phyloP scores from a whole-genome alignment of 805 yeast species.

The Tetrapisispora nanseiensis region DNA sequence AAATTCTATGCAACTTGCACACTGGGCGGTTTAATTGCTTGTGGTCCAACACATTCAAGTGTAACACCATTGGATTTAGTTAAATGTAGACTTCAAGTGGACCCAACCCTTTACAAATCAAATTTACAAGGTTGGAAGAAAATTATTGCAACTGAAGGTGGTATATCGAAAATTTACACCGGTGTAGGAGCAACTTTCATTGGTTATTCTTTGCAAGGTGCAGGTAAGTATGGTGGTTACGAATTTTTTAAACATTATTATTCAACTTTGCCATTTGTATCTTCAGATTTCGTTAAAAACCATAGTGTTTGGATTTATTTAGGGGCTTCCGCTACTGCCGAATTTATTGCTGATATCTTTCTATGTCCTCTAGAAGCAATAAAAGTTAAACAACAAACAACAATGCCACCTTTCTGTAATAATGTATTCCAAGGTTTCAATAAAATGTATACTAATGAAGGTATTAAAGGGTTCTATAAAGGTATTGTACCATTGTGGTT shows the following conservation, averaged over 20 bases:
- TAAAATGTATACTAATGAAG: conserved; percentile 57
- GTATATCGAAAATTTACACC: conserved; percentile 65
- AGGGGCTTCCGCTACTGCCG: conserved; percentile 88
- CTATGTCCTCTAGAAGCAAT: conserved; percentile 94
- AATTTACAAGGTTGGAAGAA: conserved; percentile 74
- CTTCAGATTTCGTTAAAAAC: conserved; percentile 43
- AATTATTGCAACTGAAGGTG: conserved; percentile 73
- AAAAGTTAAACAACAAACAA: conserved; percentile 88
- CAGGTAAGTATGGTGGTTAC: conserved; percentile 94
- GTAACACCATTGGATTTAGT: conserved; percentile 91
- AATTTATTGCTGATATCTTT: conserved; percentile 80
- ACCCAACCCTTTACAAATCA: conserved; percentile 59
- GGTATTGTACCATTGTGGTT: conserved; percentile 91
- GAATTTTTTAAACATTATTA: conserved; percentile 82
- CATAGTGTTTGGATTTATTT: conserved; percentile 68
- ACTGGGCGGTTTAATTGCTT: conserved; percentile 62
- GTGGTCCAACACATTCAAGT: conserved; percentile 93
- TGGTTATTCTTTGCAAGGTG: conserved; percentile 94
- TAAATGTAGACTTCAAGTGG: conserved; percentile 87
- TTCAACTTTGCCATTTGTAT: conserved; percentile 57
- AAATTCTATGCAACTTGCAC: conserved; percentile 38
- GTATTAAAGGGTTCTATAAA: conserved; percentile 67
- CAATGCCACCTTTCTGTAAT: conserved; percentile 74
- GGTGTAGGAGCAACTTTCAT: conserved; percentile 89
- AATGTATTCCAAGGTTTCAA: conserved; percentile 56